A percentile compares a stretch with the other conserved stretches of the same genome.
Conservation (phyloP, 2,329 filamentous ascomycete genomes). For the Trichoderma sp. region DNA sequence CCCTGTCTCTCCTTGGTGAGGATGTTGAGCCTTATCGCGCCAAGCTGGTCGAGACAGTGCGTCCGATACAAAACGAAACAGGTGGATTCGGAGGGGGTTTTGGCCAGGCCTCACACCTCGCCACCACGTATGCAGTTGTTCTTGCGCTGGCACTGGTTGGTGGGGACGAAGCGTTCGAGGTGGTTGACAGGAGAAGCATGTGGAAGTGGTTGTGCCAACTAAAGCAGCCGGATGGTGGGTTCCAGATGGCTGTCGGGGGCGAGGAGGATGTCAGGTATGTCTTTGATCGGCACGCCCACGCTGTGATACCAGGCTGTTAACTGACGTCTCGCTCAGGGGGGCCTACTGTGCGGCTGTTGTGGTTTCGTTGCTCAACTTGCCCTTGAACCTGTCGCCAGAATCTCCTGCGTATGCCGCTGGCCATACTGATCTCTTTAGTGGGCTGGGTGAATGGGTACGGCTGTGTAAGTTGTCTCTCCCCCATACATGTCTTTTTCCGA, state of each 20-base stretch:
- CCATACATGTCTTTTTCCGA: conserved; percentile 24
- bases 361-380: conserved; percentile 78
- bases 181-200: conserved; percentile 79
- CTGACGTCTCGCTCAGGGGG: conserved; percentile 53
- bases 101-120: conserved; percentile 84
- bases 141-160: conserved; percentile 77
- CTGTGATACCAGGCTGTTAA: conserved; percentile 22
- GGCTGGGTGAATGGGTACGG: conserved; percentile 75
- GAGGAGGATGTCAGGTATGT: conserved; percentile 87
- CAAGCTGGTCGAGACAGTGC: conserved; percentile 70
- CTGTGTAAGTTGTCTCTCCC: conserved; percentile 59
- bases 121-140: conserved; percentile 81
- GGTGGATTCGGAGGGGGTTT: conserved; percentile 95
- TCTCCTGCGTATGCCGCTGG: conserved; percentile 65
- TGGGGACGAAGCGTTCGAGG: conserved; percentile 67
- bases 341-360: conserved; percentile 89
- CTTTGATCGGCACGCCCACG: conserved; percentile 19
- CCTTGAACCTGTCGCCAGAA: conserved; percentile 71
- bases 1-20: conserved; percentile 71
- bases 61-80: conserved; percentile 73
- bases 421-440: conserved; percentile 62
- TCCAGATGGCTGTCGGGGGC: conserved; percentile 78
- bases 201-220: conserved; percentile 86
- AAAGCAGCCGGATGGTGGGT: conserved; percentile 87
- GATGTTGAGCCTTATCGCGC: conserved; percentile 67